Conservation (phyloP, 2,329 filamentous ascomycete species). For the Monascus ruber region DNA sequence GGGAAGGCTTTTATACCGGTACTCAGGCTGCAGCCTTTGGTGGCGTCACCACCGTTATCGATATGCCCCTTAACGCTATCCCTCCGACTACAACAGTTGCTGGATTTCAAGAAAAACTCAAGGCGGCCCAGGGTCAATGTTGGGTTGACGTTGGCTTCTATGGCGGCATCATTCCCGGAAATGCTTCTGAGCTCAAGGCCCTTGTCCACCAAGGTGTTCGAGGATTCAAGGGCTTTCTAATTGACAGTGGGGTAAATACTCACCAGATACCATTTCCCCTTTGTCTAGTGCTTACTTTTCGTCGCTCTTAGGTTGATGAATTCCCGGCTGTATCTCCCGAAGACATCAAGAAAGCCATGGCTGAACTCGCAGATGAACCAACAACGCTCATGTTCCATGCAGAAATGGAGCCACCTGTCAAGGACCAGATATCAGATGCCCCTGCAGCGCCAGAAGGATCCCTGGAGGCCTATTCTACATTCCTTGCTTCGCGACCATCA, state of each 20-base stretch:
- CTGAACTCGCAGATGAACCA: slow-evolving; percentile 62
- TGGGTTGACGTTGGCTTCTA: slow-evolving; percentile 99
- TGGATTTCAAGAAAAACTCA: slow-evolving; percentile 73
- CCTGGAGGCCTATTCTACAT: slow-evolving; percentile 72
- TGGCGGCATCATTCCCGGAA: slow-evolving; percentile 86
- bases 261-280: not conserved
- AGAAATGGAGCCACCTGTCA: slow-evolving; percentile 91
- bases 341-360: slow-evolving; percentile 73
- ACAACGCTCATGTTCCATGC: slow-evolving; percentile 99
- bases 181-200: slow-evolving; percentile 63
- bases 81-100: slow-evolving; percentile 85
- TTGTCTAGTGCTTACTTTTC: not conserved
- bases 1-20: slow-evolving; percentile 95
- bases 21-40: slow-evolving; percentile 89
- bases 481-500: slow-evolving; percentile 80
- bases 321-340: slow-evolving; percentile 78
- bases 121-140: slow-evolving; percentile 73
- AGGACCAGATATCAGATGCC: slow-evolving; percentile 57
- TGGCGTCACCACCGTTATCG: slow-evolving; percentile 89
- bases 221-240: slow-evolving; percentile 96
- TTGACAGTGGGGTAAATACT: slow-evolving; percentile 76
- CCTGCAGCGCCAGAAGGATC: slow-evolving; percentile 61
- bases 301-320: slow-evolving; percentile 61
- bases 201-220: slow-evolving; percentile 77
- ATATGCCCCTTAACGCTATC: slow-evolving; percentile 97